A percentile compares a stretch with the other conserved stretches of the same genome.
phyloP scores from a whole-genome alignment of 2,329 filamentous ascomycete genomes.

The Alternaria sp. region DNA sequence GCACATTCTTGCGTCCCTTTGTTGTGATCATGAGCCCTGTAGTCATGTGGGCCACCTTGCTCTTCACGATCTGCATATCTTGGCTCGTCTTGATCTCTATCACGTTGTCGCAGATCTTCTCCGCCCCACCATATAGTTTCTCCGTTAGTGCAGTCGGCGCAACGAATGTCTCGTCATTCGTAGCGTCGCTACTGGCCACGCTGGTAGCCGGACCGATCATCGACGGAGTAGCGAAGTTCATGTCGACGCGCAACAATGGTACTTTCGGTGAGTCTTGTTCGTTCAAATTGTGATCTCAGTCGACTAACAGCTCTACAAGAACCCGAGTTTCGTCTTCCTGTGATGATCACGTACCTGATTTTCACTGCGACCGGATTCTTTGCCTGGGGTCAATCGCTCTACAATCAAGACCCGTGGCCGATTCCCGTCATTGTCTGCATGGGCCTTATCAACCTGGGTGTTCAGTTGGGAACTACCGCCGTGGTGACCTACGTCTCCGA shows the following conservation, averaged over 20 bases:
- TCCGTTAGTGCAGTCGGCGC: slow-evolving; percentile 32
- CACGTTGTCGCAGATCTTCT: slow-evolving; percentile 38
- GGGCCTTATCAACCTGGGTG: slow-evolving; percentile 36
- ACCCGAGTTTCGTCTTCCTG: slow-evolving; percentile 37
- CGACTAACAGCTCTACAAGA: slow-evolving; percentile 13
- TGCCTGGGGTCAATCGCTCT: slow-evolving; percentile 32
- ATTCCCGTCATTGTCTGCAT: slow-evolving; percentile 38
- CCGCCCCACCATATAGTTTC: slow-evolving; percentile 36
- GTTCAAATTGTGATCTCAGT: not conserved
- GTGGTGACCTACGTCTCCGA: slow-evolving; percentile 36
- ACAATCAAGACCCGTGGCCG: slow-evolving; percentile 31
- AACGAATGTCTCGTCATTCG: slow-evolving; percentile 35
- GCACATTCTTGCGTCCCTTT: slow-evolving; percentile 31
- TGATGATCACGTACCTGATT: slow-evolving; percentile 31
- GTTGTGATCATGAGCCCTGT: slow-evolving; percentile 26
- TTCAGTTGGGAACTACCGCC: slow-evolving; percentile 32
- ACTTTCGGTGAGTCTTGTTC: slow-evolving; percentile 28
- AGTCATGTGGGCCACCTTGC: slow-evolving; percentile 34
- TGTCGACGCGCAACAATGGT: slow-evolving; percentile 34
- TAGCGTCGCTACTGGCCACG: slow-evolving; percentile 31
- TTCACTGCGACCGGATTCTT: slow-evolving; percentile 37
- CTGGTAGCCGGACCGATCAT: slow-evolving; percentile 28
- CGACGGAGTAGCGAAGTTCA: slow-evolving; percentile 33
- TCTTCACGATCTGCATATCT: slow-evolving; percentile 39
- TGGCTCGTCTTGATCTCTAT: slow-evolving; percentile 38